A percentile compares a stretch with the other conserved stretches of the same genome.
phyloP scores from a whole-genome alignment of 1,284 basidiomycete species.

The Cronartium ribicola region DNA sequence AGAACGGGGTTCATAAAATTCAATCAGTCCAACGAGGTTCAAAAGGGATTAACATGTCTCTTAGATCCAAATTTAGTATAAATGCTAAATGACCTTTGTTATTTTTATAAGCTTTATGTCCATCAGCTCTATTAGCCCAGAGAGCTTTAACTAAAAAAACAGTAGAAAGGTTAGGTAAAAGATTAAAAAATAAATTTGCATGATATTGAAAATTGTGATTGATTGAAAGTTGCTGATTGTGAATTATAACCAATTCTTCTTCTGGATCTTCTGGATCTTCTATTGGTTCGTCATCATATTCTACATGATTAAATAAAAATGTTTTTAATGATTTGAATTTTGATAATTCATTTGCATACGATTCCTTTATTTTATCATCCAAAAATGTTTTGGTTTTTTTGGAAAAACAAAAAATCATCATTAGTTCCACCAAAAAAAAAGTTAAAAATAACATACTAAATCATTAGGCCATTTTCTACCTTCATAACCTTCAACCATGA shows the following conservation, averaged over 20 bases:
- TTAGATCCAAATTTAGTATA: neutral
- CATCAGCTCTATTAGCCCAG: constrained; percentile 1
- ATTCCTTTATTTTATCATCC: neutral
- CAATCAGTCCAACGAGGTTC: constrained; percentile 3
- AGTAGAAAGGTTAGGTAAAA: neutral
- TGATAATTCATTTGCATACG: neutral
- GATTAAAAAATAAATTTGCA: neutral
- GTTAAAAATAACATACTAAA: neutral
- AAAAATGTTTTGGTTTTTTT: too few species aligned
- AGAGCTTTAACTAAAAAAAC: neutral
- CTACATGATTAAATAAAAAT: constrained; percentile 1
- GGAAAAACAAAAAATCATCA: too few species aligned
- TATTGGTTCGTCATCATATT: neutral
- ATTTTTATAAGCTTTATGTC: neutral
- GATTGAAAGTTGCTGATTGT: neutral
- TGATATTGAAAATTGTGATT: neutral
- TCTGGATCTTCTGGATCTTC: neutral
- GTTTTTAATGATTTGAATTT: neutral
- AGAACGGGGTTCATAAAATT: neutral
- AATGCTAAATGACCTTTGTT: neutral
- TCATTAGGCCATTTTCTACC: neutral
- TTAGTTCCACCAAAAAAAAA: neutral
- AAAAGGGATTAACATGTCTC: neutral
- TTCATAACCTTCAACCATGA: neutral
- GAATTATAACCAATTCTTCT: neutral